Evolutionary conservation across 768 basidiomycete species (phyloP), one percentile per base, ranked within the genome.

Genomic region (Dioszegia hungarica): DNA sequence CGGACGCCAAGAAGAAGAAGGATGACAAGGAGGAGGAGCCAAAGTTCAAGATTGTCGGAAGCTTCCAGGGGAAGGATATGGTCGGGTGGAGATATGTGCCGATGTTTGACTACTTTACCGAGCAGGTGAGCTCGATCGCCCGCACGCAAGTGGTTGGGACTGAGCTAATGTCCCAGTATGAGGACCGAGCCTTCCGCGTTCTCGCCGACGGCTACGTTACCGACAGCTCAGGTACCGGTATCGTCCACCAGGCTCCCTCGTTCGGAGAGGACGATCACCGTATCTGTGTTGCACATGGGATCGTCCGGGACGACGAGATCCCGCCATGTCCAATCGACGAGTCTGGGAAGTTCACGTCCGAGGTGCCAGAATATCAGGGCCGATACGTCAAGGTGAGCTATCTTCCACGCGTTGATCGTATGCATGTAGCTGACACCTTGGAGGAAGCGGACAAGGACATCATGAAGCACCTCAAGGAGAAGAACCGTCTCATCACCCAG

Each of bases 211-310:
- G 86, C 0, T 99, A 99, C 74, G 94, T 99, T 45, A 94, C 90
- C 3, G 88, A 86, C 65, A 82, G 84, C 15, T 89, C 91, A 58
- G 95, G 95, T 71, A 99, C 95, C 27, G 95, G 95, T 67, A 93
- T 98, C 68, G 95, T 99, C 28, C 95, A 99, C 75, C 95, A 99
- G 78, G 91, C 95, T 1, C 95, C 95, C 2, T 93, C 88, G 0
- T 98, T 95, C 70, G 95, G 95, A 79, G 94, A 98, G 75, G 95
- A 99, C 68, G 95, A 99, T 82, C 90, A 97, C 76, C 88, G 95
- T 51, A 84, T 99, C 67, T 87, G 89, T 25, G 81, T 94, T 59
- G 84, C 84, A 3, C 82, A 94, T 67, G 89, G 87, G 19, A 83
- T 97, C 50, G 75, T 98, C n/a, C 80, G 81, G 24, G 80, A 83